Base-by-base conservation (phyloP, 2,329 filamentous ascomycete genomes). In the Aspergillus latus region DNA sequence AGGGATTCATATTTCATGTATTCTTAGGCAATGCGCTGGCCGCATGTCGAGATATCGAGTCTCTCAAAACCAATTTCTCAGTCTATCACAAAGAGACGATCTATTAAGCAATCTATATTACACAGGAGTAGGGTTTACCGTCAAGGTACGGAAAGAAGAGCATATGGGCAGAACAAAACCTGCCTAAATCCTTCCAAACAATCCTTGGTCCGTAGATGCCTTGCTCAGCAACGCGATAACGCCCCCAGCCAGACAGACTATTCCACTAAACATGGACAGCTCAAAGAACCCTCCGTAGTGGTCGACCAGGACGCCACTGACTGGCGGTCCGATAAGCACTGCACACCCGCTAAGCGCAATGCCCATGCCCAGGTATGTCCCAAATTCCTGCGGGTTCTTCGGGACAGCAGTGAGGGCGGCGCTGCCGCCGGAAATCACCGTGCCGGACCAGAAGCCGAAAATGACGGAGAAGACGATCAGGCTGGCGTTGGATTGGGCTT, bases 241-340 rank as follows among this genome's bases (percentile, higher is more conserved):
- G 0, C 59, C 61, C 9, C 62, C 61, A 44, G 48, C 26, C 2
- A 62, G 10, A 49, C 52, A 59, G 28, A 60, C 62, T 5, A 61
- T 53, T 1, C 73, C 74, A 50, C 71, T 75, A 46, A 76, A 74
- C 1, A 74, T 66, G 1, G 72, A 70, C 1, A 70, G 67, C 58
- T 77, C 55, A 1, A 62, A 56, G 55, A 73, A 80, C 0, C 72
- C 71, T 1, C 67, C 72, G 53, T 78, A 80, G 8, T 50, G 62
- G 2, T 74, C 68, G 2, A 84, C 64, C 44, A 81, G 66, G 0
- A 71, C 74, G 2, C 79, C 79, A 49, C 74, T 77, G 45, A 79
- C 69, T 0, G 80, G 80, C 9, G 77, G 76, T 0, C 79, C 81
- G 4, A 82, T 72, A 36, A 85, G 62, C 3, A 71, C 73, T 0